Conservation (phyloP, 768 basidiomycete genomes). For the Agrocybe pediades region DNA sequence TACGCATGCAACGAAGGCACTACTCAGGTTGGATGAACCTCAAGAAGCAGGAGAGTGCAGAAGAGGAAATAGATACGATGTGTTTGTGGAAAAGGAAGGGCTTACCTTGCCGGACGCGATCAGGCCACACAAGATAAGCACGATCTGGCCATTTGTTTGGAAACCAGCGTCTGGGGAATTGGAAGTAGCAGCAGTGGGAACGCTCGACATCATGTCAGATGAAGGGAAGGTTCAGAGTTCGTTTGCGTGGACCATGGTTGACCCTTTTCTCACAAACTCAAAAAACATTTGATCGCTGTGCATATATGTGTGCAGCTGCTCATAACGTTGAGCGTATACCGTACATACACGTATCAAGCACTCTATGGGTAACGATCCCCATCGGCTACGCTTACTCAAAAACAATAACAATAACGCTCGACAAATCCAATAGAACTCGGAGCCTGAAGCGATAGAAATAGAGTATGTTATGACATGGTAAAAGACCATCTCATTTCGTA, state of each 20-base stretch:
- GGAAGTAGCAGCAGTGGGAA: slow-evolving; percentile 10
- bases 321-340: neutral
- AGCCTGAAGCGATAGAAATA: neutral
- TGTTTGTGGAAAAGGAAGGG: slow-evolving; percentile 8
- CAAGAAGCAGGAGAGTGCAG: neutral
- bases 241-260: slow-evolving; percentile 1
- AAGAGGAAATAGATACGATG: too few species aligned
- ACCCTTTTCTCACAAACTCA: slow-evolving; percentile 13
- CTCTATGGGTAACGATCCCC: neutral
- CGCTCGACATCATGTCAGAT: slow-evolving; percentile 20
- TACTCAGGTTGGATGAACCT: too few species aligned
- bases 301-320: slow-evolving; percentile 3
- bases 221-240: slow-evolving; percentile 10
- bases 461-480: too few species aligned
- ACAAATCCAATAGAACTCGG: neutral
- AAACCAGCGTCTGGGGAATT: slow-evolving; percentile 21
- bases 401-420: neutral
- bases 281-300: slow-evolving; percentile 12
- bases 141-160: slow-evolving; percentile 38
- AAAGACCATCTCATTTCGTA: neutral
- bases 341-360: neutral
- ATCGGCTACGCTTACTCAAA: neutral
- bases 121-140: slow-evolving; percentile 74
- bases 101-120: slow-evolving; percentile 74
- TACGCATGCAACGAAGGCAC: neutral